phyloP scores from a whole-genome alignment of 2,329 filamentous ascomycete genomes.

The Xylaria sp. region DNA sequence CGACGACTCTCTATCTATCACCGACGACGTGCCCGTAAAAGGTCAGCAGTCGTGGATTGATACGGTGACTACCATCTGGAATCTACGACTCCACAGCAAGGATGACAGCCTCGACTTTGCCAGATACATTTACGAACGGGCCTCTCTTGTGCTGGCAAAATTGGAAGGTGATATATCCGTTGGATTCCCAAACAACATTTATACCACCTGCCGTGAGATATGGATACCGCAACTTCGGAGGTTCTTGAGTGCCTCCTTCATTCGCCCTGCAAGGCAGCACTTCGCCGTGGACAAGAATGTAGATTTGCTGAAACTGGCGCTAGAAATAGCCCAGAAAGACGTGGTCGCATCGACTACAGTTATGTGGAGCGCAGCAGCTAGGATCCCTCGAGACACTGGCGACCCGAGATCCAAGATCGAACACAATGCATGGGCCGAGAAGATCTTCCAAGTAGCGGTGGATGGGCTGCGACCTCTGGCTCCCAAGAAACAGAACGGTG shows the following conservation, averaged over 20 bases:
- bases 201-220: constrained; percentile 36
- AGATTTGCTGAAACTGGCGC: constrained; percentile 48
- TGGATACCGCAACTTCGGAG: constrained; percentile 56
- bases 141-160: constrained; percentile 48
- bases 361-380: constrained; percentile 46
- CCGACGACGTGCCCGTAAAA: constrained; percentile 42
- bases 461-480: constrained; percentile 29
- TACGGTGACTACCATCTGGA: constrained; percentile 56
- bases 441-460: constrained; percentile 36
- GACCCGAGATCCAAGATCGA: constrained; percentile 40
- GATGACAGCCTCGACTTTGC: constrained; percentile 57
- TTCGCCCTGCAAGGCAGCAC: constrained; percentile 56
- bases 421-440: constrained; percentile 38
- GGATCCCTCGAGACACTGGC: constrained; percentile 36
- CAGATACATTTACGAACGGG: constrained; percentile 50
- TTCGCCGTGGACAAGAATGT: constrained; percentile 53
- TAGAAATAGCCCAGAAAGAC: constrained; percentile 46
- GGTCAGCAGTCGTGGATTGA: constrained; percentile 55
- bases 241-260: constrained; percentile 57
- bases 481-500: constrained; percentile 33
- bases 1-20: constrained; percentile 44
- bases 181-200: constrained; percentile 28
- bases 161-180: constrained; percentile 42
- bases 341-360: constrained; percentile 48
- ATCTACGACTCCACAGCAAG: constrained; percentile 57